Conservation (phyloP, 2,329 filamentous ascomycete genomes). For the Sporothrix brunneoviolacea region DNA sequence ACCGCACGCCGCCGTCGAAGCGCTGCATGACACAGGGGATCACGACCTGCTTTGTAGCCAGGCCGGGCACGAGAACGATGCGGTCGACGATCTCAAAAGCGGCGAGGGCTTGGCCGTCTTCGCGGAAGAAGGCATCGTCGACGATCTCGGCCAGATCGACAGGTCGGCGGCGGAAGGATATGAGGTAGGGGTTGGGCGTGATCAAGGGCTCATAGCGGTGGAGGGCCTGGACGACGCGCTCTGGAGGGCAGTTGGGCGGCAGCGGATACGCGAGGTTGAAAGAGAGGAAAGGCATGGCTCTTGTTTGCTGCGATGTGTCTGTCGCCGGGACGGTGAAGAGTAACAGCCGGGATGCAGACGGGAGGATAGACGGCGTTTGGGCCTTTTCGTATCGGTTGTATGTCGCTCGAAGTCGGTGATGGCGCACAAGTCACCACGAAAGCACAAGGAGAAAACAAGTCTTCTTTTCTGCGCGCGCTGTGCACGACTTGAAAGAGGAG, state of each 20-base stretch:
- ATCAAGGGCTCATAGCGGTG: constrained; percentile 37
- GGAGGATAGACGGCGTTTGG: no score
- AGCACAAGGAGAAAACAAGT: no score
- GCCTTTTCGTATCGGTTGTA: no score
- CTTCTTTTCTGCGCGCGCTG: no score
- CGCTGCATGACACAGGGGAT: constrained; percentile 40
- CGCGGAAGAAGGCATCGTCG: constrained; percentile 36
- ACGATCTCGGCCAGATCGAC: constrained; percentile 28
- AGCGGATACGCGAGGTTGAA: constrained; percentile 36
- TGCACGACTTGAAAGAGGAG: no score
- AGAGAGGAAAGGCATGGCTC: constrained; percentile 29
- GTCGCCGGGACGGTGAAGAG: neutral
- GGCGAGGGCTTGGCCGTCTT: constrained; percentile 24
- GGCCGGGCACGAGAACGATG: constrained; percentile 35
- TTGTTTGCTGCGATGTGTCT: neutral
- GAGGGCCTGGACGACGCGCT: constrained; percentile 32
- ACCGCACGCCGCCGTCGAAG: constrained; percentile 34
- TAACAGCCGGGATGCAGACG: no score
- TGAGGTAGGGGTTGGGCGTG: constrained; percentile 31
- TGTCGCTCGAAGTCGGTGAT: no score
- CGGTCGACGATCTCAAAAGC: constrained; percentile 29
- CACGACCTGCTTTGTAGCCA: constrained; percentile 32
- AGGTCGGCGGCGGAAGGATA: constrained; percentile 31
- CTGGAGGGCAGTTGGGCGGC: constrained; percentile 32
- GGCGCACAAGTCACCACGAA: no score